Base-by-base conservation (phyloP, 768 basidiomycete genomes). In the Suillus sp. region DNA sequence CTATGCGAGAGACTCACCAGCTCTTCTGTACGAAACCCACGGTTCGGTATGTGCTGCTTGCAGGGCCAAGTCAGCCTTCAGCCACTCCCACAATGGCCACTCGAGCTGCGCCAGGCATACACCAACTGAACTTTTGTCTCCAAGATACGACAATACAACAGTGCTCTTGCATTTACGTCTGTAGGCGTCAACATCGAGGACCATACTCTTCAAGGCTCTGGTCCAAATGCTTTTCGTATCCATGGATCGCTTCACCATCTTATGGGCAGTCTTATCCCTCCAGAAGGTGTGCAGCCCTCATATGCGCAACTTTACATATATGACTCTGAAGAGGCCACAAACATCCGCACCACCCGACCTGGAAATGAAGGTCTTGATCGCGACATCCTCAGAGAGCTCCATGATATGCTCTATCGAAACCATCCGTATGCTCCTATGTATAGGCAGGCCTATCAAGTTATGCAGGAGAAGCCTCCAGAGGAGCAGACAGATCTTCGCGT, bases 271-370 rank as follows among this genome's bases (percentile, higher is more conserved):
- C n/a, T n/a, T n/a, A n/a, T n/a, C n/a, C n/a, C n/a, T n/a, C n/a
- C n/a, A n/a, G n/a, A n/a, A n/a, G n/a, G n/a, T n/a, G n/a, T n/a
- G n/a, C n/a, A n/a, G n/a, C n/a, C n/a, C n/a, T n/a, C n/a, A n/a
- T n/a, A n/a, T 71, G 74, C 78, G 0, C 81, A 84, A 60, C 71
- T 83, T 0, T 82, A 80, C 2, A 70, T 82, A 1, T 74, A 78
- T 69, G 80, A 83, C 61, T 73, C 79, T 4, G 40, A 61, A 2
- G 70, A 66, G 0, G 80, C 81, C 0, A 72, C 78, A 0, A 30
- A 78, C 2, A 30, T 60, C 60, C 42, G 76, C 1, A 63, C 70
- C 27, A 20, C 58, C 1, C 2, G 8, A 0, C 43, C 25, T 8
- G 14, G 25, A 27, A 79, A 79, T 67, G 60, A 56, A 34, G 62